These are phyloP conservation scores for Yamadazyma diospyri DNA, from an alignment of 1,139 yeast genomes.

Conservation along the genomic window DNA sequence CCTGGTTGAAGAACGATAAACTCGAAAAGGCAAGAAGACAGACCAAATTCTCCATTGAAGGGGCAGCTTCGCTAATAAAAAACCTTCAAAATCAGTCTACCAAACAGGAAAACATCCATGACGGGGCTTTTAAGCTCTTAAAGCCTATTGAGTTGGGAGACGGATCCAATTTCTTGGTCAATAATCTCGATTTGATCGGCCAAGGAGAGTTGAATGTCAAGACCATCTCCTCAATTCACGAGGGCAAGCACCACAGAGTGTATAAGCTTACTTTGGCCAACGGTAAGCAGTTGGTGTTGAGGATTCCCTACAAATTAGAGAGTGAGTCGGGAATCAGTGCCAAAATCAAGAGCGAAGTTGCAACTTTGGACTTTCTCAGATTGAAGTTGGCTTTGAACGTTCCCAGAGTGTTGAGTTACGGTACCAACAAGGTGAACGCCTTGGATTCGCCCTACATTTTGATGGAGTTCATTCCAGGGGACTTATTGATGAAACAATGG, in stretches of 20 bases:
- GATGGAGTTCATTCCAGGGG: slow-evolving; percentile 77
- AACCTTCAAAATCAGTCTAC: slow-evolving; percentile 25
- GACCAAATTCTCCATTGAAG: slow-evolving; percentile 81
- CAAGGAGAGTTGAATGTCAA: slow-evolving; percentile 44
- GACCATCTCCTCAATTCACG: slow-evolving; percentile 81
- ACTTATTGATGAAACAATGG: slow-evolving; percentile 85
- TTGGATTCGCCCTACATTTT: slow-evolving; percentile 72
- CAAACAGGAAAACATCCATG: slow-evolving; percentile 19
- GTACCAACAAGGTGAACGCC: slow-evolving; percentile 57
- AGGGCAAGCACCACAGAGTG: slow-evolving; percentile 89
- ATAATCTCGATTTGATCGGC: slow-evolving; percentile 48
- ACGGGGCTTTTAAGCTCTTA: slow-evolving; percentile 21
- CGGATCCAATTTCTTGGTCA: slow-evolving; percentile 40
- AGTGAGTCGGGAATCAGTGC: slow-evolving; percentile 60
- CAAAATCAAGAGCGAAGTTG: slow-evolving; percentile 84
- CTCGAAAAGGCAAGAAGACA: slow-evolving; percentile 69
- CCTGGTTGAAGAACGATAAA: slow-evolving; percentile 82
- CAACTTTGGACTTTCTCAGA: slow-evolving; percentile 79
- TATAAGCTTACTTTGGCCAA: slow-evolving; percentile 67
- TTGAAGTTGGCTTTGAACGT: slow-evolving; percentile 53
- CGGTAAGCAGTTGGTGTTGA: slow-evolving; percentile 61
- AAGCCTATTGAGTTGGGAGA: slow-evolving; percentile 39
- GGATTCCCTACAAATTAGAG: slow-evolving; percentile 80
- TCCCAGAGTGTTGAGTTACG: slow-evolving; percentile 76
- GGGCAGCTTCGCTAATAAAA: slow-evolving; percentile 52